Evolutionary conservation across 208 protist genomes (phyloP).

Genomic region (Trypanosoma lewisi): DNA sequence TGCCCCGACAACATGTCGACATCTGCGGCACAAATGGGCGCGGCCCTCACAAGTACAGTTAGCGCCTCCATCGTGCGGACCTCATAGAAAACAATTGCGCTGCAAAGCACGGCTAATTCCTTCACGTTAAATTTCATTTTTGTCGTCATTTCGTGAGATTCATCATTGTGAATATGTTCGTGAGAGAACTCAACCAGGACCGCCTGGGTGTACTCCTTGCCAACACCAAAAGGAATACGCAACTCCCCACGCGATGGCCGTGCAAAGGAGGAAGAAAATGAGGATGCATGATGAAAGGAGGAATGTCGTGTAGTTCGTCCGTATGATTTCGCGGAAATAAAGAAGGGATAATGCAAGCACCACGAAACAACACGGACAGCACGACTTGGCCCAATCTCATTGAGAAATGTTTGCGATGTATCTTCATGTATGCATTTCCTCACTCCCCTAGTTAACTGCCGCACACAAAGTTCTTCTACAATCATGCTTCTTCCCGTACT

Average conservation of each 20-base stretch:
- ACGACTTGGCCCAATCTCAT: constrained; percentile 15
- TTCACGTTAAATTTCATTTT: constrained; percentile 17
- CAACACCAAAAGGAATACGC: constrained; percentile 58
- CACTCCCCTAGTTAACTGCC: constrained; percentile 22
- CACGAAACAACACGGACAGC: constrained; percentile 21
- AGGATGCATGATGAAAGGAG: too few relatives aligned
- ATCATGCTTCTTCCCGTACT: constrained; percentile 8
- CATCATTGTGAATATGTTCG: not conserved
- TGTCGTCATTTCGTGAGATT: not conserved
- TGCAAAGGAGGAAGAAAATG: not conserved
- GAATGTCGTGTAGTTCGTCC: too few relatives aligned
- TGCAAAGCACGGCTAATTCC: constrained; percentile 54
- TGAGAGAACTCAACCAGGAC: constrained; percentile 3
- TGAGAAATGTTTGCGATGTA: constrained; percentile 1
- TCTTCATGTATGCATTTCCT: not conserved
- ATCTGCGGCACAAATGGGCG: constrained; percentile 38
- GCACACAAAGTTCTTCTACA: constrained; percentile 58
- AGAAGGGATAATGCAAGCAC: constrained; percentile 12
- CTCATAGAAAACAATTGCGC: constrained; percentile 68
- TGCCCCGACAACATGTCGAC: constrained; percentile 48
- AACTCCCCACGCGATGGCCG: constrained; percentile 23
- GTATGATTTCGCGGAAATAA: too few relatives aligned
- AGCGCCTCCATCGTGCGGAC: constrained; percentile 40
- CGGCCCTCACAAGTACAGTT: constrained; percentile 42
- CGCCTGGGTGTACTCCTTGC: constrained; percentile 36